Evolutionary conservation across 2,329 filamentous ascomycete species (phyloP), one percentile per base, ranked within the genome.

Genomic region (Ciborinia camelliae): DNA sequence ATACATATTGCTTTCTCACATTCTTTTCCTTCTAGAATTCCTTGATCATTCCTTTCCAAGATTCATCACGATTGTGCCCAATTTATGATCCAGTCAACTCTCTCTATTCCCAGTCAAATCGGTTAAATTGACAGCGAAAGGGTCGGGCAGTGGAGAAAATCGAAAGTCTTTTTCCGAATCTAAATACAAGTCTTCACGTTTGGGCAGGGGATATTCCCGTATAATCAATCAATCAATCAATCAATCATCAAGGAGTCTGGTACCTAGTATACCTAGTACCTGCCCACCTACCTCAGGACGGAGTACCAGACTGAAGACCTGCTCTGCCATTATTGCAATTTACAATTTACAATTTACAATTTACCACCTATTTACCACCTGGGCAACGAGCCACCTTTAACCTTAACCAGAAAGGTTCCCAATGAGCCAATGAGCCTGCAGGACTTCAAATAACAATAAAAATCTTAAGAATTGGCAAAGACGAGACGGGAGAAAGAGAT

Each of bases 111-210:
- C 39, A 45, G 54, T 57, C 54, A 45, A 9, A 32, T 45, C 54
- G 54, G 53, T 57, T 57, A 57, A 55, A 55, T 23, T 55, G 53
- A 55, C 53, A 43, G 53, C 53, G 37, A 57, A 57, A 43, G 37
- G 53, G 37, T 55, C 53, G 10, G 53, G 53, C 53, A 43, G 53
- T 43, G 53, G 39, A 57, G 54, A 57, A 57, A 45, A 45, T 45
- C 3, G 39, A 45, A 57, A 45, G 39, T 9, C 20, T 45, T 26
- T 57, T 45, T 30, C 39, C 53, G 53, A 43, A 43, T 20, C 26
- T n/a, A 28, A 43, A 39, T n/a, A 14, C 53, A n/a, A 43, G 23
- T 39, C 18, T 43, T 43, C 53, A 43, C 26, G 43, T 12, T 30
- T 18, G 8, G 18, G 8, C 53, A 55, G 53, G 54, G 54, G 45